Evolutionary conservation across 805 yeast species (phyloP), one percentile per base, ranked within the genome.

Genomic region (Lachancea cidri): DNA sequence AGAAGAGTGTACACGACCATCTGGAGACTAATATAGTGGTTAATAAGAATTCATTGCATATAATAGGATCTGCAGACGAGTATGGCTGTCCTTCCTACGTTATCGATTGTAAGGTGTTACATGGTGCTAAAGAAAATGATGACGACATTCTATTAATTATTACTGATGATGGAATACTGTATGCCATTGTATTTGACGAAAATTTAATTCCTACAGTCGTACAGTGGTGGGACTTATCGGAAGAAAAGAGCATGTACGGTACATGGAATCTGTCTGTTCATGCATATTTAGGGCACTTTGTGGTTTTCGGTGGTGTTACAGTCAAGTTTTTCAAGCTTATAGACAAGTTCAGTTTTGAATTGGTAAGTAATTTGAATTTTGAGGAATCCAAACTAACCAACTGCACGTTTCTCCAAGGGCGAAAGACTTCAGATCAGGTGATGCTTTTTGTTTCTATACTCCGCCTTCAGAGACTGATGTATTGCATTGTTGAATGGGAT

Each of bases 401-500:
- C 5, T 42, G 51, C 20, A 20, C 42, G 1, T 58, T 55, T 38
- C 49, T 57, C n/a, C 48, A 44, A 11, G 46, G 43, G 14, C 34
- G 42, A 9, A 19, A 33, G 7, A 24, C 29, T 25, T 36, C 11
- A 30, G 33, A 40, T 4, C 49, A 54, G 43, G 41, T 39, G 18
- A 39, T 53, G 29, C 33, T 57, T 2, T 57, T 58, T 29, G 36
- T 54, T 13, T 45, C 58, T 9, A 41, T 55, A 2, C 19, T 45
- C 9, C 41, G 47, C 14, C 44, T 38, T 20, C 45, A 47, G 9
- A 48, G 60, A 18, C 36, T 57, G 11, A 55, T 49, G 2, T 51
- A 52, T 31, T 44, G 55, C 29, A 48, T 56, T 33, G 47, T 56
- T 11, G 63, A 60, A 33, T 59, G 63, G 63, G 56, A 50, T 25